Base-by-base conservation (phyloP, 768 basidiomycete genomes). In the Phylloporus arenicola region DNA sequence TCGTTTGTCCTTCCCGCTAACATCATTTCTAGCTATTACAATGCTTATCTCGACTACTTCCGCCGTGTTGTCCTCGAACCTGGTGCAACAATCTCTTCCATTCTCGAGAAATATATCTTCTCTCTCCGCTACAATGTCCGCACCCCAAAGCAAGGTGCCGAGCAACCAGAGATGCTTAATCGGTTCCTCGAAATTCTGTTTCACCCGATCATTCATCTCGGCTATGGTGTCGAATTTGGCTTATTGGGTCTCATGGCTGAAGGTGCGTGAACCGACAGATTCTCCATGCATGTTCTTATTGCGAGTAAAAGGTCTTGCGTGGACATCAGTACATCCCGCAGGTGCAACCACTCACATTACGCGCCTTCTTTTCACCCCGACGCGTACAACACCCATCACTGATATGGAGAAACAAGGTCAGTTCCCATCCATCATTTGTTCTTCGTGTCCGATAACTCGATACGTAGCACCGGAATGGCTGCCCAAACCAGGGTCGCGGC, bases 121-220 rank as follows among this genome's bases (percentile, higher is more conserved):
- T 79, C 81, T 14, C 48, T 56, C 6, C 65, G 73, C 40, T 76
- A 70, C 45, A 86, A 85, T 50, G 67, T 74, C 39, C 70, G 65
- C 11, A 54, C 59, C 0, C 54, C 59, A 1, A 44, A 45, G 30
- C 56, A 50, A 31, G 65, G 58, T 11, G 64, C 66, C 5, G 62
- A 68, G 40, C 72, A 77, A 24, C 80, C 80, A 0, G 66, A 75
- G 53, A 82, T 87, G 81, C 64, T 87, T 2, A 76, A 73, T 52
- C 75, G 83, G 13, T 73, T 82, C 51, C 54, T 84, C 29, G 73
- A 77, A 12, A 83, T 82, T 17, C 64, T 87, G 20, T 50, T 86
- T 2, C 86, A 88, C 53, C 81, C 84, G 0, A 54, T 86, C 49
- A 86, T 88, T 34, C 82, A 86, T 57, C 54, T 70, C 4, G 84